Evolutionary conservation across 2,329 filamentous ascomycete species (phyloP).

Genomic region (Aciculosporium take): DNA sequence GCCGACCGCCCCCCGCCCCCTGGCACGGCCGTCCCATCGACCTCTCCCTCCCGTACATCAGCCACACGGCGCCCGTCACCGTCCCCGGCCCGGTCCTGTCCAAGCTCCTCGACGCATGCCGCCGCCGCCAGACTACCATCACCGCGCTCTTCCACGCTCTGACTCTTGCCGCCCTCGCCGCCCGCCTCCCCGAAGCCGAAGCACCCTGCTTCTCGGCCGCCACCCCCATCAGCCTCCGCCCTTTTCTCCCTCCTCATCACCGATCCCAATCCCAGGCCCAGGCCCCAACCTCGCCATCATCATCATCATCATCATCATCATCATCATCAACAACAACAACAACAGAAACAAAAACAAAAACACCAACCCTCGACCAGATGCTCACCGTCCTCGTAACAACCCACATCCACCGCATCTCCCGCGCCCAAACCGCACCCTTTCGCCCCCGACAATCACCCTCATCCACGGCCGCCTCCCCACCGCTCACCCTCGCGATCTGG

Average conservation of each 20-base stretch:
- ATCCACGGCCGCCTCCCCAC: not conserved
- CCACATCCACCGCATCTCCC: slow-evolving; percentile 18
- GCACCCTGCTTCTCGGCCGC: slow-evolving; percentile 21
- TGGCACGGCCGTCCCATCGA: slow-evolving; percentile 27
- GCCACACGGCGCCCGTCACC: slow-evolving; percentile 23
- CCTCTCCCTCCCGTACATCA: slow-evolving; percentile 20
- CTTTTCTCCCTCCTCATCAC: slow-evolving; percentile 19
- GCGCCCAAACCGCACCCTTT: slow-evolving; percentile 10
- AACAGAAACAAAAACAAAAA: no score
- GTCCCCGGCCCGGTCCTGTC: slow-evolving; percentile 16
- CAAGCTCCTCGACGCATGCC: slow-evolving; percentile 24
- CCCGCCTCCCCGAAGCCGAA: slow-evolving; percentile 18
- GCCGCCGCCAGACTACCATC: slow-evolving; percentile 28
- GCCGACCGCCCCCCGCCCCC: slow-evolving; percentile 11
- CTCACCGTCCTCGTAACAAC: slow-evolving; percentile 28
- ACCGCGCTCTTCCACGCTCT: slow-evolving; percentile 36
- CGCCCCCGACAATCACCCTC: slow-evolving; percentile 9
- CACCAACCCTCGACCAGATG: slow-evolving; percentile 6
- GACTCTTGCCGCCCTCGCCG: slow-evolving; percentile 25
- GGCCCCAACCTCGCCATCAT: no score
- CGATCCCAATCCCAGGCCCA: no score
- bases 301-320: no score
- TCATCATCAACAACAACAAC: no score
- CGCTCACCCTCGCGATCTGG: slow-evolving; percentile 26
- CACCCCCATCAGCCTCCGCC: slow-evolving; percentile 32